These are phyloP conservation scores for Tulasnella sp. DNA, from an alignment of 768 basidiomycete genomes.

Conservation along the genomic window DNA sequence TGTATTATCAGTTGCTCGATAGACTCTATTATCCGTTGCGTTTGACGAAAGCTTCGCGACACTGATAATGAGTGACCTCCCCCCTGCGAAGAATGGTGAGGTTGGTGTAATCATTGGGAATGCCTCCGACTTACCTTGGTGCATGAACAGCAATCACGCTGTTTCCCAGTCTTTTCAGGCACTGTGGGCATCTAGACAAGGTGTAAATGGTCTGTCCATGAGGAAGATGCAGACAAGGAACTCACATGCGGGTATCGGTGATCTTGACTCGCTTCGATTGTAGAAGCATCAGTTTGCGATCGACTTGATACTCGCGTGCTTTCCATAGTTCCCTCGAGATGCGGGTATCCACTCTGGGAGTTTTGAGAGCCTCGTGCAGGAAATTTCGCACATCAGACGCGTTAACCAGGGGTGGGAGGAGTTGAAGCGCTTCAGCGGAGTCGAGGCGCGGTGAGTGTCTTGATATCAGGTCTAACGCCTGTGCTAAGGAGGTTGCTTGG, in stretches of 20 bases:
- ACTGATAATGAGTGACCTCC: constrained; percentile 95
- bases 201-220: constrained; percentile 2
- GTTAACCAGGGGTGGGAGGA: constrained; percentile 86
- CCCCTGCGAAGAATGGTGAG: constrained; percentile 50
- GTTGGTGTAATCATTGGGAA: neutral
- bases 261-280: constrained; percentile 82
- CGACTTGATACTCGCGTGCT: constrained; percentile 72
- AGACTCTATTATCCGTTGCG: neutral
- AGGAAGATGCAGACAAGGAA: constrained; percentile 27
- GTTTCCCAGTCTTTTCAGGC: constrained; percentile 87
- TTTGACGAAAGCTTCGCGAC: constrained; percentile 73
- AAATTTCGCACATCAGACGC: constrained; percentile 76
- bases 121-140: constrained; percentile 55
- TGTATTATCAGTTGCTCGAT: neutral
- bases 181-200: constrained; percentile 77
- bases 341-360: constrained; percentile 62
- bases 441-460: constrained; percentile 81
- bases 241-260: constrained; percentile 88
- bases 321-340: constrained; percentile 68
- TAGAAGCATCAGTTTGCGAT: constrained; percentile 65
- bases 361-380: constrained; percentile 63
- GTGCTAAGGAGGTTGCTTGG: constrained; percentile 51
- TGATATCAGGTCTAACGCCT: constrained; percentile 84
- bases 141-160: constrained; percentile 93
- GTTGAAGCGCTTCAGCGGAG: constrained; percentile 71